phyloP scores from a whole-genome alignment of 768 basidiomycete species.

The Cubamyces lactineus region DNA sequence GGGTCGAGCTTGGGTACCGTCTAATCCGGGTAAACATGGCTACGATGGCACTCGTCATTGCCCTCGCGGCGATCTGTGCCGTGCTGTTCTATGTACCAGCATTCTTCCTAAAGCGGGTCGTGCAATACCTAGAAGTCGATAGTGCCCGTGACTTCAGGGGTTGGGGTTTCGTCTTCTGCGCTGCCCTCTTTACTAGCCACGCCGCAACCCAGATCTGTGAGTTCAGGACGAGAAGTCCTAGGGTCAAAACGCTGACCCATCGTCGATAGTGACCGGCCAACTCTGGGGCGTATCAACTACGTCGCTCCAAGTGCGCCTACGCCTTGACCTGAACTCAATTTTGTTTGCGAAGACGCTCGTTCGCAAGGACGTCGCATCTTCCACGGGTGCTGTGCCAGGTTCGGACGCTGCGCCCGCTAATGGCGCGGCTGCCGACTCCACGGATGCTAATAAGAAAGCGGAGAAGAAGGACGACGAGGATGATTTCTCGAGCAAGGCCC shows the following conservation, averaged over 20 bases:
- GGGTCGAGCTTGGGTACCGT: constrained; percentile 65
- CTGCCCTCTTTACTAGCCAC: constrained; percentile 52
- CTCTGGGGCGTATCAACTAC: constrained; percentile 74
- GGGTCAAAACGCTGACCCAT: not conserved
- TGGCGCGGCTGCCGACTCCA: not conserved
- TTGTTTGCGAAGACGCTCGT: constrained; percentile 86
- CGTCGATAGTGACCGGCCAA: constrained; percentile 59
- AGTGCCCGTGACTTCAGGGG: constrained; percentile 53
- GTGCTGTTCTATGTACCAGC: constrained; percentile 65
- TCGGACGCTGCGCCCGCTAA: constrained; percentile 14
- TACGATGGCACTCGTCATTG: constrained; percentile 45
- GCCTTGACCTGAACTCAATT: constrained; percentile 80
- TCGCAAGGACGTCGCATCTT: constrained; percentile 81
- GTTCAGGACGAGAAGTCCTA: constrained; percentile 24
- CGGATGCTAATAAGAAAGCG: constrained; percentile 47
- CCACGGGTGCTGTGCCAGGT: constrained; percentile 41
- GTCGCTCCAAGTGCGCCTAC: constrained; percentile 68
- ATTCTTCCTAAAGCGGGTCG: constrained; percentile 61
- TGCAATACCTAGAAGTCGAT: constrained; percentile 69
- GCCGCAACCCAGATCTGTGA: constrained; percentile 47
- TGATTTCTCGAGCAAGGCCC: constrained; percentile 59
- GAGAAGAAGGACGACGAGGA: constrained; percentile 63
- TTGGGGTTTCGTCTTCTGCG: constrained; percentile 78
- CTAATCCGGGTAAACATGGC: constrained; percentile 59
- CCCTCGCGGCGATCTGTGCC: constrained; percentile 60